Conservation (phyloP, 495 filamentous ascomycete genomes). For the Xylaria palmicola region DNA sequence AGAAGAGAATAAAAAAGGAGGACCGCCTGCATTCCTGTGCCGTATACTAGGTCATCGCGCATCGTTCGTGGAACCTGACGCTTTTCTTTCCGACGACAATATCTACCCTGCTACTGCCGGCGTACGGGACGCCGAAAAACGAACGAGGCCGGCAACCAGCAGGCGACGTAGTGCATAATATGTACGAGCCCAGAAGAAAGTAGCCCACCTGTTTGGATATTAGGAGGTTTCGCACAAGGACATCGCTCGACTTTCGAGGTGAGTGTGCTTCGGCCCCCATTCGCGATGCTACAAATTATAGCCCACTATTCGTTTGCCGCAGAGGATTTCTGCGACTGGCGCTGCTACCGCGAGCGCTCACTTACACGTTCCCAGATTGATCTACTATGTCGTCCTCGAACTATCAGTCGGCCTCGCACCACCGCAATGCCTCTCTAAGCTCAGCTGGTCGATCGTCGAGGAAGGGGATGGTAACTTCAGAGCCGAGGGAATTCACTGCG, state of each 20-base stretch:
- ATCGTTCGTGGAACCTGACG: conserved; percentile 30
- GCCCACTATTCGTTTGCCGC: background rate
- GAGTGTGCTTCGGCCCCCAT: conserved; percentile 17
- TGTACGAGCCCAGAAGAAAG: conserved; percentile 48
- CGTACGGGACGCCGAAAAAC: conserved; percentile 39
- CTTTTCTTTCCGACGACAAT: conserved; percentile 26
- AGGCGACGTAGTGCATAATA: conserved; percentile 49
- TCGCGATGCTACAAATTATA: conserved; percentile 8
- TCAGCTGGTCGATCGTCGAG: conserved; percentile 48
- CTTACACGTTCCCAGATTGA: conserved; percentile 28
- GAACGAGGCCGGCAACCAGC: conserved; percentile 42
- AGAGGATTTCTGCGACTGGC: background rate
- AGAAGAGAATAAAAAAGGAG: conserved; percentile 24
- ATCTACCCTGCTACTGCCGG: conserved; percentile 30
- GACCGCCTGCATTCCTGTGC: conserved; percentile 23
- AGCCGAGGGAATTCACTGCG: conserved; percentile 49
- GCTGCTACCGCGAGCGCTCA: conserved; percentile 8
- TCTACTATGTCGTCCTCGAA: conserved; percentile 46
- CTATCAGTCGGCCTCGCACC: conserved; percentile 46
- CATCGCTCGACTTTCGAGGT: conserved; percentile 19
- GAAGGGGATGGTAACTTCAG: conserved; percentile 37
- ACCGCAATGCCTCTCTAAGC: conserved; percentile 60
- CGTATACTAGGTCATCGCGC: conserved; percentile 26
- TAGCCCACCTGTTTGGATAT: conserved; percentile 41
- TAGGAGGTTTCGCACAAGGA: conserved; percentile 30